These are phyloP conservation scores for Marasmius fiardii DNA, from an alignment of 1,284 basidiomycete genomes.

Conservation along the genomic window DNA sequence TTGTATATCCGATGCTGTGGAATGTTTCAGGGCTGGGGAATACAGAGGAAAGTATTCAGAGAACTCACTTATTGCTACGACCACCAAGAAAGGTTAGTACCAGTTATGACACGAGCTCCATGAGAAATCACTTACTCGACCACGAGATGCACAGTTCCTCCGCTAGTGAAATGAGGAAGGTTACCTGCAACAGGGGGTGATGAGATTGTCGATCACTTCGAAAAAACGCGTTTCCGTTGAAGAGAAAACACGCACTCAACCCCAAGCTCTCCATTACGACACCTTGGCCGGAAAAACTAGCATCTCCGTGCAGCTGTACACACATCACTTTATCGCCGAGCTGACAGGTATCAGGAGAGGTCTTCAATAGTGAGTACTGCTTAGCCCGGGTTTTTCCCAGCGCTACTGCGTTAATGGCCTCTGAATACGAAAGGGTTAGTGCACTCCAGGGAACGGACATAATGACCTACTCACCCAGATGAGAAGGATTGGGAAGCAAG, in stretches of 20 bases:
- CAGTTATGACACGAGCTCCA: neutral
- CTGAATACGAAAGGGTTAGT: slow-evolving; percentile 29
- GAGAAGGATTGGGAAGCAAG: slow-evolving; percentile 84
- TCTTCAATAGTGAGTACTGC: slow-evolving; percentile 80
- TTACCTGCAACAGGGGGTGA: slow-evolving; percentile 45
- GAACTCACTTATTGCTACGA: slow-evolving; percentile 11
- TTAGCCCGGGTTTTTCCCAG: slow-evolving; percentile 90
- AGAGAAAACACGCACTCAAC: slow-evolving; percentile 41
- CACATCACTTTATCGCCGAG: slow-evolving; percentile 86
- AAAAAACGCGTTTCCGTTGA: slow-evolving; percentile 28
- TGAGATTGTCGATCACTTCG: neutral
- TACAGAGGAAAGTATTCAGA: neutral
- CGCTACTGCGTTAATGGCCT: slow-evolving; percentile 85
- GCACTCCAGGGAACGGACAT: neutral
- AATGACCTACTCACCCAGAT: slow-evolving; percentile 55
- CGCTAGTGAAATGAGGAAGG: slow-evolving; percentile 85
- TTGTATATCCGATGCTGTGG: slow-evolving; percentile 84
- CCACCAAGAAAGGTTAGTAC: slow-evolving; percentile 12
- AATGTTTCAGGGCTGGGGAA: neutral
- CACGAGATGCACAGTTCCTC: slow-evolving; percentile 87
- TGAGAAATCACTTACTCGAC: slow-evolving; percentile 70
- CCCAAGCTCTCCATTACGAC: slow-evolving; percentile 87
- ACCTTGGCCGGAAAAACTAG: slow-evolving; percentile 87
- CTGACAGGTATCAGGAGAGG: slow-evolving; percentile 62
- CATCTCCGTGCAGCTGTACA: slow-evolving; percentile 88